phyloP scores from a whole-genome alignment of 2,329 filamentous ascomycete species.

The Talaromyces piceae region DNA sequence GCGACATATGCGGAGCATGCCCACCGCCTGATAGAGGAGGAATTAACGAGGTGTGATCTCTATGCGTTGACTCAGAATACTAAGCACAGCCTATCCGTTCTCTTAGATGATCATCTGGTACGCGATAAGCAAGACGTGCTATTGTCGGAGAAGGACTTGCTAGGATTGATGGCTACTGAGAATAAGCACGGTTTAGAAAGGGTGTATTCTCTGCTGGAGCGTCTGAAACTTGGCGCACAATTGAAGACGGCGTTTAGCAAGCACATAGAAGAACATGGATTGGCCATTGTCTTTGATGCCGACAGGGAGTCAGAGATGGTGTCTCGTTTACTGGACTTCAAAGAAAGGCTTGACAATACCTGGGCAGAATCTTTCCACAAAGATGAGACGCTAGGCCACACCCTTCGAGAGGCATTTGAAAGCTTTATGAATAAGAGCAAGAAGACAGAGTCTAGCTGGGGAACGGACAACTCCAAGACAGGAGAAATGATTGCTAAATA shows the following conservation, averaged over 20 bases:
- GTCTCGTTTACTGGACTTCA: constrained; percentile 69
- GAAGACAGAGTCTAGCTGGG: constrained; percentile 63
- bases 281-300: constrained; percentile 70
- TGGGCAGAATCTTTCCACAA: constrained; percentile 69
- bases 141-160: constrained; percentile 59
- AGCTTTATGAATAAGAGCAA: constrained; percentile 85
- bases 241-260: constrained; percentile 67
- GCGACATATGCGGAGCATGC: constrained; percentile 69
- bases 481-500: constrained; percentile 99
- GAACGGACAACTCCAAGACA: constrained; percentile 82
- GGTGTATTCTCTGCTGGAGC: constrained; percentile 68
- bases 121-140: constrained; percentile 59
- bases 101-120: constrained; percentile 67
- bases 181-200: constrained; percentile 64
- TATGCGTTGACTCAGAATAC: constrained; percentile 80
- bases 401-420: constrained; percentile 76
- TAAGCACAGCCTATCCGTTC: constrained; percentile 64
- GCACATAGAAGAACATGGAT: constrained; percentile 71
- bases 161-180: constrained; percentile 63
- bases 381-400: constrained; percentile 69
- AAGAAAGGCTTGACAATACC: constrained; percentile 68
- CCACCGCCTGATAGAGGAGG: constrained; percentile 60
- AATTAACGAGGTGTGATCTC: constrained; percentile 68
- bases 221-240: constrained; percentile 61
- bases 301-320: constrained; percentile 80